Base-by-base conservation (phyloP, 2,329 filamentous ascomycete species). In the Pezicula radicicola region DNA sequence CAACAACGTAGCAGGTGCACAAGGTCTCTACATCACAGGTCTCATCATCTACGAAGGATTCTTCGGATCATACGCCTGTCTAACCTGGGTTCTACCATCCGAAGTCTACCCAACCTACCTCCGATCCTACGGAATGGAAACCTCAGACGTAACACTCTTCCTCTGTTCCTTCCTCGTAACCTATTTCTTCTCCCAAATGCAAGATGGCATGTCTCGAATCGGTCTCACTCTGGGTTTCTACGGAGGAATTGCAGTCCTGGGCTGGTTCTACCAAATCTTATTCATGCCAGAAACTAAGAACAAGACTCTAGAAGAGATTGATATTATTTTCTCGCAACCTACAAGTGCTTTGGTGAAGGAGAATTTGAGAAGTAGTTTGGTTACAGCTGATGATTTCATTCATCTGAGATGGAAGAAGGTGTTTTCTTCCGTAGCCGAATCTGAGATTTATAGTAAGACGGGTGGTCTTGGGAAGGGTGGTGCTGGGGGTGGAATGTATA, bases 281-380 rank as follows among this genome's bases (percentile, higher is more conserved):
- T 89, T 89, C 70, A 89, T 89, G 87, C 85, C 84, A 0, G 85
- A 89, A 73, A 89, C 85, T 3, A 88, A 88, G 74, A 81, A 66
- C 50, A 73, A 74, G 66, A 80, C 80, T 2, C 77, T 89, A 0
- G 87, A 89, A 68, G 86, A 89, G 68, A 88, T 89, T 53, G 85
- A 89, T 54, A 70, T 81, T 36, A 72, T 89, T 18, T 88, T 89
- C 65, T 75, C 78, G 46, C 75, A 79, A 55, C 84, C 85, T 0
- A 89, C 85, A 0, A 70, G 72, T 40, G 77, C 85, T 42, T 75
- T 88, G 42, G 83, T 88, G 0, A 72, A 70, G 52, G 74, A 85
- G 71, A 88, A 87, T 61, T 54, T 75, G 36, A 67, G 68, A n/a
- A 70, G 60, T 44, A 57, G 55, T 1, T 51, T 60, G 51, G 63